A percentile compares a stretch with the other conserved stretches of the same genome.
phyloP scores from a whole-genome alignment of 257 asterid species.

The Plectranthus barbatus region DNA sequence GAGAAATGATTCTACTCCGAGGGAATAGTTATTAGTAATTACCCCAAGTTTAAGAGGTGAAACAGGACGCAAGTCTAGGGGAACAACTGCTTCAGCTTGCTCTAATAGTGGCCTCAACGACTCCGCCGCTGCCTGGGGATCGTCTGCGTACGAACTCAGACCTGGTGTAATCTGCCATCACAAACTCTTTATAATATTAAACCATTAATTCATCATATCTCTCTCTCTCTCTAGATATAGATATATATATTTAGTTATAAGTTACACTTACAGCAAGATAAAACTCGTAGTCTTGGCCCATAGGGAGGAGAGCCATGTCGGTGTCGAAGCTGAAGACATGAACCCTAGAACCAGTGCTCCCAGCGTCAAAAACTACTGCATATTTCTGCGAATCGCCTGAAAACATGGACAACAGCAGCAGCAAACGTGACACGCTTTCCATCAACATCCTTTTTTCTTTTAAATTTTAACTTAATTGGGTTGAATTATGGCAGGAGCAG shows the following conservation, averaged over 20 bases:
- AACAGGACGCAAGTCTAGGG: conserved; percentile 22
- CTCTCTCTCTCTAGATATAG: no score
- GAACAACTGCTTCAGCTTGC: conserved; percentile 48
- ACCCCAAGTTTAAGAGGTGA: conserved; percentile 81
- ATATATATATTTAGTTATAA: background rate
- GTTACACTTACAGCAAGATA: conserved; percentile 5
- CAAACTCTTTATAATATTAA: background rate
- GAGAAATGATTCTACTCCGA: background rate
- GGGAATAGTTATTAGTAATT: no score
- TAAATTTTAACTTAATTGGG: no score
- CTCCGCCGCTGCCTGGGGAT: conserved; percentile 52
- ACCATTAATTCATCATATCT: no score
- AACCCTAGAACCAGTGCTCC: conserved; percentile 35
- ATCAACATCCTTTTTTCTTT: background rate
- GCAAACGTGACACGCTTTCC: background rate
- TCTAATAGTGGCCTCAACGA: conserved; percentile 38
- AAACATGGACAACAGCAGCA: background rate
- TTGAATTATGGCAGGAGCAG: background rate
- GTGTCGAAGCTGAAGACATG: conserved; percentile 26
- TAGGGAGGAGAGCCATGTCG: conserved; percentile 13
- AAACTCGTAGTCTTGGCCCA: conserved; percentile 14
- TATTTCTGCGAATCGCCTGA: background rate
- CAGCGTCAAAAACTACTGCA: conserved; percentile 26
- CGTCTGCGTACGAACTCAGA: conserved; percentile 45
- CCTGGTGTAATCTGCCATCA: conserved; percentile 47